Base-by-base conservation (phyloP, 163 green algal genomes). In the Chlamydomonas reinhardtii region DNA sequence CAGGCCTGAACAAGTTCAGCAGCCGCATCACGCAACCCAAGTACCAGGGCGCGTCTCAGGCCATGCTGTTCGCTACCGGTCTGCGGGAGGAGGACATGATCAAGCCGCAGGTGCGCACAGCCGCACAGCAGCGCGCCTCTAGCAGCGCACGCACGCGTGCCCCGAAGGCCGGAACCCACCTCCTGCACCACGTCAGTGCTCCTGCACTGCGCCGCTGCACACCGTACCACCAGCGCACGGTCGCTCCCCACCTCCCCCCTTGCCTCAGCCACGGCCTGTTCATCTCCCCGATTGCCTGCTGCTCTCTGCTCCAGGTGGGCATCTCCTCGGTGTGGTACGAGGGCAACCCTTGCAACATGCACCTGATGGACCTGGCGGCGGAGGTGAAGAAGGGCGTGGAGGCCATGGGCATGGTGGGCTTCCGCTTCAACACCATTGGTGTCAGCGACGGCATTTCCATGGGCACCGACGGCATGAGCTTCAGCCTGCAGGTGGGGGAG, bases 281-380 rank as follows among this genome's bases (percentile, higher is more conserved):
- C 39, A 5, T 8, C 39, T 5, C 39, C 8, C 5, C 39, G 5
- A 48, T 8, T 48, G 8, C 39, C 39, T 8, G 39, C 39, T n/a
- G 39, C 39, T 8, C 39, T 8, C 39, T 48, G 39, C 48, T 73
- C 31, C 91, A 98, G 95, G 93, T 99, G 27, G 97, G 97, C 72
- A 98, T 99, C 75, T 96, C 95, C 9, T 98, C 94, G 29, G 95
- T 99, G 66, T 99, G 97, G 97, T 99, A 98, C 82, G 98, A 99
- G 92, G 98, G 98, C 88, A 99, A 99, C 92, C 95, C 98, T 39
- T 99, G 98, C 97, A 99, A 99, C 94, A 99, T 99, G 97, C 98
- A 99, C 93, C 94, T 99, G 69, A 95, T 99, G 89, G 94, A 98
- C 88, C 92, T 99, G 68, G 96, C 96, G 8, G 90, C 90, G 8